Evolutionary conservation across 1,139 yeast species (phyloP), one percentile per base, ranked within the genome.

Genomic region (Candida glucosophila): DNA sequence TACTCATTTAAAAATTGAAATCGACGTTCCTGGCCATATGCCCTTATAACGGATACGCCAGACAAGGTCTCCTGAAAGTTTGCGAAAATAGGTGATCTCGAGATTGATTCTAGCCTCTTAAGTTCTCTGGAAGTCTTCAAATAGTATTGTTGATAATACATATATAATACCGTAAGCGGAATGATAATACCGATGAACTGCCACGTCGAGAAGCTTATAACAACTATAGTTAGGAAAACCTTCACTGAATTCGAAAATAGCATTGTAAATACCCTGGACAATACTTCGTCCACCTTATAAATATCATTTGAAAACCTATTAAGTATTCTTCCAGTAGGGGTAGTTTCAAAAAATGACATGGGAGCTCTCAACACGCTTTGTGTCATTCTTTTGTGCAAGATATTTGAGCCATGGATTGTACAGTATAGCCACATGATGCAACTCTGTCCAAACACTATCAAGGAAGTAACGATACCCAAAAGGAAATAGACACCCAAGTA

Each of bases 321-420:
- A 53, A 90, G 65, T 32, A 92, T 75, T 52, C 98, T 73, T 19
- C 99, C 98, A 36, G 90, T 73, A 25, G 98, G 99, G 1, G 97
- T 90, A 1, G 96, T 86, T 55, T 92, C 98, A 47, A 92, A 90
- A 51, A 92, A 90, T 19, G 86, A 71, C 98, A 90, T 92, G 34
- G 98, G 98, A 0, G 97, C 94, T 34, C 90, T 68, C 34, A 90
- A 57, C 9, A 90, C 95, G 34, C 86, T 64, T 19, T 55, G 52
- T 4, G 93, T 76, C 97, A 90, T 88, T 15, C 58, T 54, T 35
- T 77, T 71, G 51, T 90, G 98, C 34, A 90, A 65, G 32, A 64
- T 70, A 33, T 63, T 75, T 5, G 96, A 88, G 9, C 93, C 94
- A 30, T 75, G 73, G 40, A 90, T 80, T 3, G 94, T 74, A 51